phyloP scores from a whole-genome alignment of 768 basidiomycete species.

The Leccinellum rugosiceps region DNA sequence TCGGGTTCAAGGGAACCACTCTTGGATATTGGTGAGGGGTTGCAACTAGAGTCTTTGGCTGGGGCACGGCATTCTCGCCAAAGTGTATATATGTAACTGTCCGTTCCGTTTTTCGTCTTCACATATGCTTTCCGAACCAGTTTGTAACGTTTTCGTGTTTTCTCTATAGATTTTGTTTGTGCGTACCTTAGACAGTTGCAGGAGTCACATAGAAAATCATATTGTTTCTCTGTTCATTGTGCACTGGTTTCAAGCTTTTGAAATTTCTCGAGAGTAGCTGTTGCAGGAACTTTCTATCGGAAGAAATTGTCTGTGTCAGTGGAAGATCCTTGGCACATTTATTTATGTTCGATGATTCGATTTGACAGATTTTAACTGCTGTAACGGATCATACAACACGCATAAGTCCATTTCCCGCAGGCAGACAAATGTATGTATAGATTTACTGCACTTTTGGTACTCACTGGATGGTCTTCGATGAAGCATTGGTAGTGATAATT shows the following conservation, averaged over 20 bases:
- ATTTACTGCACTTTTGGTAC: too few relatives aligned
- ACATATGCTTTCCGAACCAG: not conserved
- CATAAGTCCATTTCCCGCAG: too few relatives aligned
- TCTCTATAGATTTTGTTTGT: not conserved
- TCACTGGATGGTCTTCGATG: too few relatives aligned
- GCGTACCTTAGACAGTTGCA: not conserved
- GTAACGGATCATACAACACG: too few relatives aligned
- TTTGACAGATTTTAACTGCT: too few relatives aligned
- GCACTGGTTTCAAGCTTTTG: not conserved
- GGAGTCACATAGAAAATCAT: not conserved
- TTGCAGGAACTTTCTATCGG: not conserved
- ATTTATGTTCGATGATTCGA: not conserved
- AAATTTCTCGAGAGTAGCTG: too few relatives aligned
- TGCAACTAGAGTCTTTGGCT: not conserved
- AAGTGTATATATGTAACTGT: not conserved
- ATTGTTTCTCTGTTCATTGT: too few relatives aligned
- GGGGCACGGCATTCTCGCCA: not conserved
- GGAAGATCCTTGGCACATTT: not conserved
- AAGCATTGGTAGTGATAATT: not conserved
- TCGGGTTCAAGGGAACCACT: constrained; percentile 13
- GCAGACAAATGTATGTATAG: too few relatives aligned
- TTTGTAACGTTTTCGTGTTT: not conserved
- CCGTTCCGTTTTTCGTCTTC: not conserved
- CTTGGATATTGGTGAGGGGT: constrained; percentile 18
- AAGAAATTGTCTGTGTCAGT: not conserved